Evolutionary conservation across 2,329 filamentous ascomycete genomes (phyloP).

Genomic region (Ophiostoma tasmaniense): DNA sequence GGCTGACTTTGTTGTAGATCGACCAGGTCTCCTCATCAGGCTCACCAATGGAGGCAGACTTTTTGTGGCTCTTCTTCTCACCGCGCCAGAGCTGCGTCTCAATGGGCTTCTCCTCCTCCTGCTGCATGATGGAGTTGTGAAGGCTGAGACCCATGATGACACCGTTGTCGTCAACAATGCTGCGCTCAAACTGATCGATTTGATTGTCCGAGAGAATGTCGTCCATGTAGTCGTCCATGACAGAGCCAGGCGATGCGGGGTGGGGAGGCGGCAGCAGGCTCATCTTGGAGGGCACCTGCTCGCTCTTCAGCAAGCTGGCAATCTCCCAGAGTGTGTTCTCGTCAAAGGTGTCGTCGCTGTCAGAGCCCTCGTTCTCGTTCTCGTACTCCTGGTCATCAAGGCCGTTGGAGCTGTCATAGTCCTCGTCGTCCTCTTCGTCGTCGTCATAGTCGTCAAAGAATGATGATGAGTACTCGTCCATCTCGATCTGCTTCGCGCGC

Average conservation of each 20-base stretch:
- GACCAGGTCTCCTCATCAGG: slow-evolving; percentile 32
- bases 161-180: slow-evolving; percentile 17
- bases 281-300: slow-evolving; percentile 42
- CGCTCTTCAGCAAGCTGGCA: slow-evolving; percentile 47
- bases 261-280: slow-evolving; percentile 37
- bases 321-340: slow-evolving; percentile 58
- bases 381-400: slow-evolving; percentile 31
- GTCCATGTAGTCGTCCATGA: slow-evolving; percentile 29
- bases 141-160: slow-evolving; percentile 27
- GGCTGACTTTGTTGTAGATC: slow-evolving; percentile 25
- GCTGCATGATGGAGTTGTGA: slow-evolving; percentile 20
- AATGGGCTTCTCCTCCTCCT: neutral
- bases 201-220: slow-evolving; percentile 28
- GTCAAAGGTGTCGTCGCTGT: slow-evolving; percentile 47
- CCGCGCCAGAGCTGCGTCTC: slow-evolving; percentile 14
- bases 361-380: slow-evolving; percentile 24
- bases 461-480: slow-evolving; percentile 38
- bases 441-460: slow-evolving; percentile 56
- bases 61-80: slow-evolving; percentile 11
- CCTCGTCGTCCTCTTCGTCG: slow-evolving; percentile 32
- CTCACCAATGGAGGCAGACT: slow-evolving; percentile 22
- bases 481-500: slow-evolving; percentile 31
- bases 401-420: slow-evolving; percentile 27
- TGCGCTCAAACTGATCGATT: slow-evolving; percentile 22
- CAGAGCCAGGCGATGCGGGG: slow-evolving; percentile 20